Base-by-base conservation (phyloP, 2,329 filamentous ascomycete species). In the Aspergillus carbonarius region DNA sequence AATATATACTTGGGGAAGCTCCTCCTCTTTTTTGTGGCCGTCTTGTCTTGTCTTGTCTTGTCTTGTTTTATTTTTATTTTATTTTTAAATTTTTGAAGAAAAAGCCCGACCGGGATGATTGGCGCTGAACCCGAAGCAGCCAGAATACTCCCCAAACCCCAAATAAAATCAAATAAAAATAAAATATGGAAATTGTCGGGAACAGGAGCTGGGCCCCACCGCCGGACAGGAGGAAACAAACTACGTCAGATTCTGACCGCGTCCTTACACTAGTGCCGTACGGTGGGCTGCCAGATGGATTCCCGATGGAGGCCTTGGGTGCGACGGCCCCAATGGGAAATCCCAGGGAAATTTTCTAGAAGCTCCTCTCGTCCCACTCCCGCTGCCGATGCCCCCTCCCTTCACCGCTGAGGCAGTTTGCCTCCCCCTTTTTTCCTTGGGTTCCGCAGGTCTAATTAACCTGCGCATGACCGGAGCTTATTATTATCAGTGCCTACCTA, bases 301-400 rank as follows among this genome's bases (percentile, higher is more conserved):
- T 42, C 39, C 18, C 37, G 37, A 40, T 40, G 37, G 37, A 18
- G n/a, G 37, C 37, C 37, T 40, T 10, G 10, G 15, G n/a, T 40
- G 39, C 9, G 17, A 17, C 46, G 46, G 48, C 63, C 61, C 52
- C 57, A 65, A 65, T 52, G n/a, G 66, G 66, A 61, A 68, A 67
- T 65, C 32, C 56, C 39, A 66, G 35, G 51, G 66, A 68, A 68
- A 57, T 56, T 66, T 68, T 68, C 66, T 65, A 66, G 66, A 68
- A 68, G 57, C 53, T 58, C 61, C 50, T 59, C 52, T 37, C 25
- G 46, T 40, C 23, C 51, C 42, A 48, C 49, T 53, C 23, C 46
- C 30, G 27, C 39, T 30, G 34, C 30, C 30, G 30, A 18, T 49
- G 27, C 57, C 51, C 46, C 56, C 52, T 53, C 51, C 46, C 56